phyloP scores from a whole-genome alignment of 306 rosid genomes.

The Quercus glauca region DNA sequence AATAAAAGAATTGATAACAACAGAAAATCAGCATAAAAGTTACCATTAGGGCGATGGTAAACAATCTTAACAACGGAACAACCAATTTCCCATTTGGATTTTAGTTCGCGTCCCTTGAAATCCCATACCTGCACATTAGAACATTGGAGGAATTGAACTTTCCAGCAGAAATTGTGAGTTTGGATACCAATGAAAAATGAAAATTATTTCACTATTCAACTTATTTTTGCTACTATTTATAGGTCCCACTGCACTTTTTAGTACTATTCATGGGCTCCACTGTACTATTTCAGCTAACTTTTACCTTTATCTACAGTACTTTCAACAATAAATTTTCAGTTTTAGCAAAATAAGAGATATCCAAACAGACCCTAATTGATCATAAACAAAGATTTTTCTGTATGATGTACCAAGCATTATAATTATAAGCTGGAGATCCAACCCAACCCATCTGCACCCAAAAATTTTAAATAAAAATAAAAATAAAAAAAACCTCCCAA shows the following conservation, averaged over 20 bases:
- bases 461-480: background rate
- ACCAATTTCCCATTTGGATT: conserved; percentile 77
- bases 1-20: conserved; percentile 1
- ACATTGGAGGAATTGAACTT: conserved; percentile 17
- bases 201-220: too few relatives aligned
- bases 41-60: conserved; percentile 86
- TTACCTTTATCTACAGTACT: too few relatives aligned
- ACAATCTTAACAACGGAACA: conserved; percentile 67
- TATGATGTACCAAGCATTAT: background rate
- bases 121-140: conserved; percentile 71
- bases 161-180: background rate
- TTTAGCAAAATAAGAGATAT: too few relatives aligned
- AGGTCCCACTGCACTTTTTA: too few relatives aligned
- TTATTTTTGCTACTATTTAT: too few relatives aligned
- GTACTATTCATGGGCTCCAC: too few relatives aligned
- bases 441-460: background rate
- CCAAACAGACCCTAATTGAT: background rate
- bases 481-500: background rate
- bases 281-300: too few relatives aligned
- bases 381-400: background rate
- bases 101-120: conserved; percentile 68
- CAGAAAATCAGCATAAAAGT: background rate
- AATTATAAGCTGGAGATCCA: background rate
- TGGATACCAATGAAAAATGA: too few relatives aligned
- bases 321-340: too few relatives aligned